Conservation (phyloP, 495 filamentous ascomycete species). For the Amphirosellinia nigrospora region DNA sequence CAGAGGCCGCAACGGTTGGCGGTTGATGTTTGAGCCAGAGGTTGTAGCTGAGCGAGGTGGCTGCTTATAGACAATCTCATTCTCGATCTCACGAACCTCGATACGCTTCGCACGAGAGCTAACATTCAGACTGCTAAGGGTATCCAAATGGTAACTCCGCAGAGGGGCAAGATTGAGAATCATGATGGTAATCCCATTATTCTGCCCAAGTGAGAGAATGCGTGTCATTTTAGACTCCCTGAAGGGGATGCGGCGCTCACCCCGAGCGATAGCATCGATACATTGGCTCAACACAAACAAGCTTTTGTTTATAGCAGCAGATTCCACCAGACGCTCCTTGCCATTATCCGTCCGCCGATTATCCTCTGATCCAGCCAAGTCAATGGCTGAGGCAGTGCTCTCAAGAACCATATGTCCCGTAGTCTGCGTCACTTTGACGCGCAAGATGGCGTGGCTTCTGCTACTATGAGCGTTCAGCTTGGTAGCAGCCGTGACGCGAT, state of each 20-base stretch:
- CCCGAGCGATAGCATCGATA: slow-evolving; percentile 84
- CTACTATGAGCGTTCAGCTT: slow-evolving; percentile 97
- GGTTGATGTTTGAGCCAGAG: slow-evolving; percentile 53
- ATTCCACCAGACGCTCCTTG: slow-evolving; percentile 91
- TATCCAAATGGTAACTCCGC: slow-evolving; percentile 90
- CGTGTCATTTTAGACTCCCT: slow-evolving; percentile 97
- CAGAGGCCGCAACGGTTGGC: slow-evolving; percentile 80
- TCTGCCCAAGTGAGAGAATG: slow-evolving; percentile 90
- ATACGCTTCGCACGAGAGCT: slow-evolving; percentile 97
- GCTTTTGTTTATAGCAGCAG: slow-evolving; percentile 98
- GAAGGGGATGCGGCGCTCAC: slow-evolving; percentile 82
- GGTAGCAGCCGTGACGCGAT: slow-evolving; percentile 88
- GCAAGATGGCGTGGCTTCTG: slow-evolving; percentile 89
- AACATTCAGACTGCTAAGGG: slow-evolving; percentile 90
- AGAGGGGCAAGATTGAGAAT: slow-evolving; percentile 91
- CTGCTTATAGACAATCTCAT: slow-evolving; percentile 84
- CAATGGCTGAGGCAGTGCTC: slow-evolving; percentile 91
- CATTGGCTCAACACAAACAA: slow-evolving; percentile 95
- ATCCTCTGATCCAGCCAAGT: slow-evolving; percentile 95
- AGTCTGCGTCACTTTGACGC: slow-evolving; percentile 82
- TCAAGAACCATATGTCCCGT: slow-evolving; percentile 72
- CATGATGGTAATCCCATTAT: slow-evolving; percentile 95
- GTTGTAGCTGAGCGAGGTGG: slow-evolving; percentile 62
- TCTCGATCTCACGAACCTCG: slow-evolving; percentile 92
- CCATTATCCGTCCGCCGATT: slow-evolving; percentile 94